Evolutionary conservation across 75 land plant species (phyloP).

Genomic region (Azolla pinnata): DNA sequence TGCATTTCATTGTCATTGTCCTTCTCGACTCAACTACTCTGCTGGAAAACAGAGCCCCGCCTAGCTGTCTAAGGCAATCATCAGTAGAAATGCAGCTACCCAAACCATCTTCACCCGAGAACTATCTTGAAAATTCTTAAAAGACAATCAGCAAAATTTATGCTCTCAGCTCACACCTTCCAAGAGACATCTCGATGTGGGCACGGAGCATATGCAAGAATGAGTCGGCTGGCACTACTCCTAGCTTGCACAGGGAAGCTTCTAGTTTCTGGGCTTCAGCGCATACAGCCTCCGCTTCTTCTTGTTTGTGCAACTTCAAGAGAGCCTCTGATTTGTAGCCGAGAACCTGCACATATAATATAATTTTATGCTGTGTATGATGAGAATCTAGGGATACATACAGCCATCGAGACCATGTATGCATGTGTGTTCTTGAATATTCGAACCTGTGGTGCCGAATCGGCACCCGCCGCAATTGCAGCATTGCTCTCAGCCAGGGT

Average conservation of each 20-base stretch:
- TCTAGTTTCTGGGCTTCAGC: slow-evolving; percentile 42
- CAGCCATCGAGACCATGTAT: too few species aligned
- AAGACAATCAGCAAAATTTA: too few species aligned
- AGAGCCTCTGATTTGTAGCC: slow-evolving; percentile 81
- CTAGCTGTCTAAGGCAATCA: too few species aligned
- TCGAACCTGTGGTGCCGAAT: slow-evolving; percentile 73
- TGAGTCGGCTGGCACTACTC: slow-evolving; percentile 22
- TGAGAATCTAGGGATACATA: too few species aligned
- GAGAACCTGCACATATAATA: slow-evolving; percentile 52
- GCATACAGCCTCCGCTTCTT: slow-evolving; percentile 55
- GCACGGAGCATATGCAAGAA: slow-evolving; percentile 32
- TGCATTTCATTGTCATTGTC: too few species aligned
- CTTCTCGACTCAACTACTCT: too few species aligned
- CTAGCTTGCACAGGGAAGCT: slow-evolving; percentile 5
- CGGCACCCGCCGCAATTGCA: slow-evolving; percentile 77
- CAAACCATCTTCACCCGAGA: too few species aligned
- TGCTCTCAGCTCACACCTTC: slow-evolving; percentile 59
- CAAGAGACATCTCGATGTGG: slow-evolving; percentile 47
- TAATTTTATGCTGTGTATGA: too few species aligned
- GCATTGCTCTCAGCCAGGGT: slow-evolving; percentile 69
- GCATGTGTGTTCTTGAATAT: too few species aligned
- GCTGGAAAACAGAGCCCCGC: too few species aligned
- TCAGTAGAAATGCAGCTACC: too few species aligned
- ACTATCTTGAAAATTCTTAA: too few species aligned
- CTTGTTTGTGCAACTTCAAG: slow-evolving; percentile 58